phyloP scores from a whole-genome alignment of 495 filamentous ascomycete genomes.

The Lasiosphaeria miniovina region DNA sequence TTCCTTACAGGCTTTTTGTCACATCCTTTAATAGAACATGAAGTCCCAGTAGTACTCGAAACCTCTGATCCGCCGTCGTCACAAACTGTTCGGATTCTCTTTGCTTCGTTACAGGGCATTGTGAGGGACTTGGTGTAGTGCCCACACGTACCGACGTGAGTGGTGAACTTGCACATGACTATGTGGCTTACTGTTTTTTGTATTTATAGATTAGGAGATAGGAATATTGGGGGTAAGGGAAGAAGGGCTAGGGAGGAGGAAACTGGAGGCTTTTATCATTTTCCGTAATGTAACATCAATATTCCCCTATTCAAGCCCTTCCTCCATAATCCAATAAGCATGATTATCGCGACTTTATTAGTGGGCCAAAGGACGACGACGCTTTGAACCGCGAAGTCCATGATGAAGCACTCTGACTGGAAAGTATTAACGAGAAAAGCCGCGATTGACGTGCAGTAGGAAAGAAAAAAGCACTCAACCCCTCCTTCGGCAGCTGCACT shows the following conservation, averaged over 20 bases:
- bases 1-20: not conserved
- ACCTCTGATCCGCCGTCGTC: not conserved
- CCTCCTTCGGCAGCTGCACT: not conserved
- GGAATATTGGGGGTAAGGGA: not conserved
- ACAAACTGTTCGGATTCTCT: not conserved
- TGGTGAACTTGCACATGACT: not conserved
- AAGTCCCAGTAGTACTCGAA: conserved; percentile 1
- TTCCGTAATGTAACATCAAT: not conserved
- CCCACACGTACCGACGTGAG: not conserved
- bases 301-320: not conserved
- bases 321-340: not conserved
- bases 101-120: not conserved
- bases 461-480: not conserved
- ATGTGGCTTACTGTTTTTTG: conserved; percentile 1
- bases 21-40: not conserved
- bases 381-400: not conserved
- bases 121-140: not conserved
- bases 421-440: not conserved
- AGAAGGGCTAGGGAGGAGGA: not conserved
- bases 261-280: not conserved
- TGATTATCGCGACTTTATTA: not conserved
- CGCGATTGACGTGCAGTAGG: not conserved
- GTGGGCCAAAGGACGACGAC: not conserved
- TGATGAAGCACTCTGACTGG: not conserved
- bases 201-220: conserved; percentile 1